A percentile compares a stretch with the other conserved stretches of the same genome.
phyloP scores from a whole-genome alignment of 1,139 yeast genomes.

The Nadsonia commutata region DNA sequence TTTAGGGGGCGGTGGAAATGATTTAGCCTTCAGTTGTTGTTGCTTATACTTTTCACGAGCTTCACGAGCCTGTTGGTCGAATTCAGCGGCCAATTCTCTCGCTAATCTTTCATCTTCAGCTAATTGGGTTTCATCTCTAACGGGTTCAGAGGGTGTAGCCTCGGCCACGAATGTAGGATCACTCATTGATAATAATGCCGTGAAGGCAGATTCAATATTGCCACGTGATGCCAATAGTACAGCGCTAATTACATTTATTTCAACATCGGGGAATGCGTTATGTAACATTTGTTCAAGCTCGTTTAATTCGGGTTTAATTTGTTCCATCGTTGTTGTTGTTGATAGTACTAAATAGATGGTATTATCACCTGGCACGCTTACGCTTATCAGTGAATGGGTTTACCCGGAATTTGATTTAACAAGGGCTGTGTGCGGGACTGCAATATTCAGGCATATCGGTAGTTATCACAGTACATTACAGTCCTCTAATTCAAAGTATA shows the following conservation, averaged over 20 bases:
- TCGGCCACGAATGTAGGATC: slow-evolving; percentile 65
- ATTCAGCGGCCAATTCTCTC: slow-evolving; percentile 61
- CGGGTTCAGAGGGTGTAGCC: slow-evolving; percentile 24
- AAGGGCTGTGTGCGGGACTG: too few relatives aligned
- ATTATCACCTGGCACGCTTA: too few relatives aligned
- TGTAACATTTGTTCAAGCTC: too few relatives aligned
- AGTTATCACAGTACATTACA: too few relatives aligned
- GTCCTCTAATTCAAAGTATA: too few relatives aligned
- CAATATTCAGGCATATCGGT: too few relatives aligned
- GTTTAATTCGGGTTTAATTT: too few relatives aligned
- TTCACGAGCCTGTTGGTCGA: slow-evolving; percentile 22
- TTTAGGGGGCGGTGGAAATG: slow-evolving; percentile 5
- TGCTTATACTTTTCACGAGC: slow-evolving; percentile 8
- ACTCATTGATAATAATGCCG: slow-evolving; percentile 64
- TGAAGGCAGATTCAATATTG: slow-evolving; percentile 69
- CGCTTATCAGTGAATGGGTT: too few relatives aligned
- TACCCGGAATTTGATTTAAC: too few relatives aligned
- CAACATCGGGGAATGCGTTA: slow-evolving; percentile 73
- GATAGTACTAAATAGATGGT: too few relatives aligned
- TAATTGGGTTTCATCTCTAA: slow-evolving; percentile 3
- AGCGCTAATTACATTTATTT: slow-evolving; percentile 56
- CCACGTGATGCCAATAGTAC: slow-evolving; percentile 79
- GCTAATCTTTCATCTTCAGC: slow-evolving; percentile 66
- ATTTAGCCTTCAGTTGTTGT: slow-evolving; percentile 3
- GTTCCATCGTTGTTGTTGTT: too few relatives aligned